These are phyloP conservation scores for Nannizziopsis barbatae DNA, from an alignment of 2,329 filamentous ascomycete genomes.

Conservation along the genomic window DNA sequence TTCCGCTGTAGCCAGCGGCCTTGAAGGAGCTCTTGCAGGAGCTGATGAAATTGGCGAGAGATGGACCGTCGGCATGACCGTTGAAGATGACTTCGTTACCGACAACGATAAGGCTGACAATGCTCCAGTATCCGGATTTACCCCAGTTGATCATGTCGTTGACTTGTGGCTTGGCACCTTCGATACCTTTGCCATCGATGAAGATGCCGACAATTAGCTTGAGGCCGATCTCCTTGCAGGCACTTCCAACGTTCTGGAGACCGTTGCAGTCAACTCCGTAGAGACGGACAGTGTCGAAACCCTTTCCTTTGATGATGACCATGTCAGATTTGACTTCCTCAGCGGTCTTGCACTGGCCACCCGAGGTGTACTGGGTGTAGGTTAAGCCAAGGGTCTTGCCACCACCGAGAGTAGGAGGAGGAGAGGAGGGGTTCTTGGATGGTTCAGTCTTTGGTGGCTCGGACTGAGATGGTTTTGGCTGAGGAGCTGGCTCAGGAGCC, in stretches of 20 bases:
- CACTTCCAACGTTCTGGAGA: constrained; percentile 61
- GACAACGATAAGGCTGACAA: constrained; percentile 69
- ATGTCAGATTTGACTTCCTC: constrained; percentile 51
- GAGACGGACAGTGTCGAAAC: constrained; percentile 63
- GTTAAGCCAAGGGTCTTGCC: constrained; percentile 58
- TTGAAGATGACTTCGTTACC: constrained; percentile 87
- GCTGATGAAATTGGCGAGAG: constrained; percentile 61
- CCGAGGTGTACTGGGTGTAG: constrained; percentile 61
- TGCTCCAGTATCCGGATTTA: constrained; percentile 47
- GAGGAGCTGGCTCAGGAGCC: constrained; percentile 8
- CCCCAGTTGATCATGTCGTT: constrained; percentile 57
- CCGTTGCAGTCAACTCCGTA: constrained; percentile 89
- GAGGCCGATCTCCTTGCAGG: constrained; percentile 55
- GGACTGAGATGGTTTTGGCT: constrained; percentile 10
- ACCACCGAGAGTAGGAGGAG: constrained; percentile 22
- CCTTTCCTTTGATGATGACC: constrained; percentile 48
- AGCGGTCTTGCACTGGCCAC: constrained; percentile 52
- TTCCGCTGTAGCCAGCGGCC: constrained; percentile 57
- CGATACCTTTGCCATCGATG: constrained; percentile 53
- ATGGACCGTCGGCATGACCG: constrained; percentile 50
- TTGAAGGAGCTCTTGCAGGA: constrained; percentile 54
- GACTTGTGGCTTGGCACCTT: constrained; percentile 62
- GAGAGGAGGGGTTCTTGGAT: constrained; percentile 13
- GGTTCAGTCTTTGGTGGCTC: constrained; percentile 19
- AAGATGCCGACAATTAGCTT: constrained; percentile 81